Base-by-base conservation (phyloP, 2,329 filamentous ascomycete species). In the Aspergillus versicolor region DNA sequence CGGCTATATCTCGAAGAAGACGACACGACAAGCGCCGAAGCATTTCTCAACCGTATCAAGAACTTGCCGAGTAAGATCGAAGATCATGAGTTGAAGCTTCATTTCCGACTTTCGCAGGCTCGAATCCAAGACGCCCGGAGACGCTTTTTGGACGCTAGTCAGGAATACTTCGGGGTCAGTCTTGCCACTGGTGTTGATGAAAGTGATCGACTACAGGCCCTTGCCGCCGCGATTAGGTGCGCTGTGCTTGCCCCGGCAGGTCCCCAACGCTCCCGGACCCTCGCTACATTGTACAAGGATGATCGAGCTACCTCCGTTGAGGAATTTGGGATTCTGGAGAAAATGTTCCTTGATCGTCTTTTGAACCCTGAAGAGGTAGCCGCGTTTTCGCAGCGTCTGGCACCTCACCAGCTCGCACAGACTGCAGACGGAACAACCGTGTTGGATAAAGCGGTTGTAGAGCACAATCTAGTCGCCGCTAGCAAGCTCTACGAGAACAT, bases 1-100 rank as follows among this genome's bases (percentile, higher is more conserved):
- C 86, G 94, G 61, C 89, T 95, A 79, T 95, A 94, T 72, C 84
- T 99, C 61, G 93, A 99, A 78, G 91, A 92, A 47, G 93, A 96
- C 72, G 92, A 97, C 76, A 89, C 91, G 8, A 91, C 88, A 1
- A 83, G 84, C 37, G 94, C 94, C 42, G 91, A 95, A 72, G 85
- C 84, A 41, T 96, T 92, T 72, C 83, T 99, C 67, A 97, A 97
- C 81, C 92, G 93, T 75, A 89, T 96, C 74, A 97, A 97, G 78
- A 93, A 94, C 70, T 82, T 97, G 64, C 91, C 96, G 1, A 74
- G 90, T 78, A 87, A 84, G 61, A 86, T 96, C 32, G 77, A 83
- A 30, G 87, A 96, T 72, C 84, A 87, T 40, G 84, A 89, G 59
- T 81, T 93, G 46, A 86, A 86, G 65, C 81, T 97, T 50, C 88